A percentile compares a stretch with the other conserved stretches of the same genome.
phyloP scores from a whole-genome alignment of 306 rosid species.

The Cicer cuneatum region DNA sequence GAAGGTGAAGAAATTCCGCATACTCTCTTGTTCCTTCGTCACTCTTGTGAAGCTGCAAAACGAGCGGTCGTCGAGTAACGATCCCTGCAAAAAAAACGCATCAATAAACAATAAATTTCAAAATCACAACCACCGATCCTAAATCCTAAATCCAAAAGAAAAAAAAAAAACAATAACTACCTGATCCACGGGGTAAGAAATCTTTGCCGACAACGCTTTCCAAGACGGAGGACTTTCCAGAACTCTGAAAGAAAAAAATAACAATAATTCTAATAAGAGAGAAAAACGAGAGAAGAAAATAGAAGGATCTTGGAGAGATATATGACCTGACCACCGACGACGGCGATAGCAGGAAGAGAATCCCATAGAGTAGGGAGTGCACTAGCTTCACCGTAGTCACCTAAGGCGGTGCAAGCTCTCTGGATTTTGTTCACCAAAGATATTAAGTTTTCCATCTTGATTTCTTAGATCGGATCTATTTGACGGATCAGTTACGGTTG shows the following conservation, averaged over 20 bases:
- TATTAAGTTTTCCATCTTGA: slow-evolving; percentile 80
- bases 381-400: slow-evolving; percentile 88
- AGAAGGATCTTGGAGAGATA: slow-evolving; percentile 46
- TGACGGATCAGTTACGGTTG: neutral
- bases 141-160: neutral
- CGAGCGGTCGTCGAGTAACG: slow-evolving; percentile 93
- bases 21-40: slow-evolving; percentile 88
- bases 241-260: slow-evolving; percentile 60
- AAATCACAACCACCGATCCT: neutral
- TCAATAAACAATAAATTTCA: slow-evolving; percentile 28
- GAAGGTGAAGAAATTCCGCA: slow-evolving; percentile 88
- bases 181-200: slow-evolving; percentile 98
- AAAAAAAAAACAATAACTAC: slow-evolving; percentile 42
- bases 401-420: slow-evolving; percentile 96
- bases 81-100: slow-evolving; percentile 63
- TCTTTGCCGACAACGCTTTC: slow-evolving; percentile 98
- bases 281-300: neutral
- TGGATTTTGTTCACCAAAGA: slow-evolving; percentile 92
- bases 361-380: slow-evolving; percentile 97
- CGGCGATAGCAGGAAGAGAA: slow-evolving; percentile 92
- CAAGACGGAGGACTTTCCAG: slow-evolving; percentile 93
- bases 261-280: slow-evolving; percentile 1
- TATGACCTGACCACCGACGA: slow-evolving; percentile 94
- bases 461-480: slow-evolving; percentile 38
- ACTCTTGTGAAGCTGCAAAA: slow-evolving; percentile 85